Base-by-base conservation (phyloP, 176 grass and related monocot species). In the Canna indica region DNA sequence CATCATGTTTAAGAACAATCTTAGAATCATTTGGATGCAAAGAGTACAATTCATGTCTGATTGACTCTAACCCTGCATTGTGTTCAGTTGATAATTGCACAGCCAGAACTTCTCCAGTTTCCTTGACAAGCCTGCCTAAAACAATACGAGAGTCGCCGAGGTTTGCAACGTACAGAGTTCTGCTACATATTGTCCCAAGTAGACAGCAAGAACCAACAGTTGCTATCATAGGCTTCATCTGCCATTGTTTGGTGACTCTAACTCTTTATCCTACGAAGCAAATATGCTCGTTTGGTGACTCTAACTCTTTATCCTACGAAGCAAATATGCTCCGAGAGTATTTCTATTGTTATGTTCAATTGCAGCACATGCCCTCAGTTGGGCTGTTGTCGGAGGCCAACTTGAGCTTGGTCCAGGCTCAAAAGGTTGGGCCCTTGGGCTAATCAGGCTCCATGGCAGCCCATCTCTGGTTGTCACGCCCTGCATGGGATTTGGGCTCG, bases 181-280 rank as follows among this genome's bases (percentile, higher is more conserved):
- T 83, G 3, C 32, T 22, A 17, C 87, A 95, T 36, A 95, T 73
- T 30, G 87, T 75, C 24, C 87, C 84, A 59, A 90, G 79, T 12
- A 95, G 75, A 67, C 91, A 95, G 79, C 91, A 95, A 67, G 91
- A 95, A 34, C 91, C 91, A n/a, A 95, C 91, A 4, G 91, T 82
- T 7, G 91, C 91, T 70, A 95, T 82, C 30, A 90, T 87, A 59
- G 91, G 91, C 26, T 79, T 90, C 30, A 79, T 2, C 2, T 70
- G 76, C 91, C 91, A 95, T 62, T 95, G 87, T 45, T 59, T 83
- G 48, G 84, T 85, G 39, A 95, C 91, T n/a, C n/a, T n/a, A n/a
- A n/a, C n/a, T n/a, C n/a, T n/a, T n/a, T n/a, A n/a, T n/a, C n/a
- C n/a, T n/a, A n/a, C n/a, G n/a, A n/a, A n/a, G n/a, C n/a, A n/a